Conservation (phyloP, 345 rosid species). For the Aethionema arabicum region DNA sequence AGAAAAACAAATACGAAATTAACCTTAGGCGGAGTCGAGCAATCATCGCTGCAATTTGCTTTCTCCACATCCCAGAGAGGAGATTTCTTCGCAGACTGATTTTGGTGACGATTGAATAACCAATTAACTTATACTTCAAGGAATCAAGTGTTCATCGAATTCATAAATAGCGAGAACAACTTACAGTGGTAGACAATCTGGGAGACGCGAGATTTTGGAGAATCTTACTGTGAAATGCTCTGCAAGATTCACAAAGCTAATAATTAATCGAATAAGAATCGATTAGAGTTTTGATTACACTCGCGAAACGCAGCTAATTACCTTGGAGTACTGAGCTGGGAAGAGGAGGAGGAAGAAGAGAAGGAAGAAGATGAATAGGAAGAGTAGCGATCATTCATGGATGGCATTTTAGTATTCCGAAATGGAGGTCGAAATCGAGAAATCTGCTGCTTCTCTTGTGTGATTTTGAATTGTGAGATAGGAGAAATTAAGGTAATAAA, state of each 20-base stretch:
- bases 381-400: neutral
- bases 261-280: conserved; percentile 1
- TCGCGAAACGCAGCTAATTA: conserved; percentile 9
- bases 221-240: conserved; percentile 36
- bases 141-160: neutral
- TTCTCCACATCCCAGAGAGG: conserved; percentile 28
- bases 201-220: conserved; percentile 39
- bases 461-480: conserved; percentile 2
- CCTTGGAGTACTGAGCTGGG: conserved; percentile 42
- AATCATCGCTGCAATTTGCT: conserved; percentile 14
- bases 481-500: conserved; percentile 8
- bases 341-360: conserved; percentile 44
- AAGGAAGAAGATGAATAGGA: conserved; percentile 41
- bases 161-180: conserved; percentile 26
- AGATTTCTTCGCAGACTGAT: conserved; percentile 21
- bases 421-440: neutral
- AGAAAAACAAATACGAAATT: neutral
- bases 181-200: conserved; percentile 42
- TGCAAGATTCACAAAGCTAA: conserved; percentile 24
- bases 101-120: neutral
- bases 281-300: neutral
- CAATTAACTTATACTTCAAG: conserved; percentile 4
- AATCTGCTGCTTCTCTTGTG: neutral
- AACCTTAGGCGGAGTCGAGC: conserved; percentile 25
- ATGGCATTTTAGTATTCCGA: too few relatives aligned